Evolutionary conservation across 768 basidiomycete species (phyloP).

Genomic region (Austroboletus eburneus): DNA sequence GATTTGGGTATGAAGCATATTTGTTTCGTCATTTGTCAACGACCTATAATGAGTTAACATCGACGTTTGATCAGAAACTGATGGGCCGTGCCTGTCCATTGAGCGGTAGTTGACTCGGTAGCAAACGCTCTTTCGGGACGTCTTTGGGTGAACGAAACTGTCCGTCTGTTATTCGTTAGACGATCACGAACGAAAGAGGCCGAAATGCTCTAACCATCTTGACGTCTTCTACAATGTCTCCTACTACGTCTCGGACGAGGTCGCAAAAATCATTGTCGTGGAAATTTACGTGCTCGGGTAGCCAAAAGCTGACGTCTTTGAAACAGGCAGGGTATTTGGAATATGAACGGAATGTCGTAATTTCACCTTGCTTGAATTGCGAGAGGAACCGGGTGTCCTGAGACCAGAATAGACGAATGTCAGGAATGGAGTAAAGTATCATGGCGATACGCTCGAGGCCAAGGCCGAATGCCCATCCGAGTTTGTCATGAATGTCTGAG

Average conservation of each 20-base stretch:
- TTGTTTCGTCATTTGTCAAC: constrained; percentile 85
- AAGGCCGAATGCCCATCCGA: constrained; percentile 98
- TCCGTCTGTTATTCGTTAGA: constrained; percentile 62
- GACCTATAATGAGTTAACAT: constrained; percentile 46
- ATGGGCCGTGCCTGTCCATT: constrained; percentile 74
- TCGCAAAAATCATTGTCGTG: constrained; percentile 99
- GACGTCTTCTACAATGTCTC: constrained; percentile 90
- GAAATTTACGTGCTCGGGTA: constrained; percentile 48
- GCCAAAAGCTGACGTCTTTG: constrained; percentile 97
- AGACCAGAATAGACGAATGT: constrained; percentile 98
- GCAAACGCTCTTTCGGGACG: constrained; percentile 71
- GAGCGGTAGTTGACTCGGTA: constrained; percentile 94
- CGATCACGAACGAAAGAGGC: neutral
- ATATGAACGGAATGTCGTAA: constrained; percentile 84
- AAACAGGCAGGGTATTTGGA: constrained; percentile 90
- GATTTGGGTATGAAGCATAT: constrained; percentile 67
- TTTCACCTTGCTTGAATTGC: constrained; percentile 76
- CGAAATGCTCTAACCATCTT: constrained; percentile 52
- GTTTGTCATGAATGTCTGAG: constrained; percentile 71
- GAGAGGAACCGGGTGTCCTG: constrained; percentile 78
- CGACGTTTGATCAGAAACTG: neutral
- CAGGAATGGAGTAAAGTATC: constrained; percentile 95
- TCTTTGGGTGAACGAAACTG: constrained; percentile 86
- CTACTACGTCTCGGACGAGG: constrained; percentile 86
- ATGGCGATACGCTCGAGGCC: constrained; percentile 97